These are phyloP conservation scores for Bacidia gigantensis DNA, from an alignment of 495 filamentous ascomycete genomes.

Conservation along the genomic window DNA sequence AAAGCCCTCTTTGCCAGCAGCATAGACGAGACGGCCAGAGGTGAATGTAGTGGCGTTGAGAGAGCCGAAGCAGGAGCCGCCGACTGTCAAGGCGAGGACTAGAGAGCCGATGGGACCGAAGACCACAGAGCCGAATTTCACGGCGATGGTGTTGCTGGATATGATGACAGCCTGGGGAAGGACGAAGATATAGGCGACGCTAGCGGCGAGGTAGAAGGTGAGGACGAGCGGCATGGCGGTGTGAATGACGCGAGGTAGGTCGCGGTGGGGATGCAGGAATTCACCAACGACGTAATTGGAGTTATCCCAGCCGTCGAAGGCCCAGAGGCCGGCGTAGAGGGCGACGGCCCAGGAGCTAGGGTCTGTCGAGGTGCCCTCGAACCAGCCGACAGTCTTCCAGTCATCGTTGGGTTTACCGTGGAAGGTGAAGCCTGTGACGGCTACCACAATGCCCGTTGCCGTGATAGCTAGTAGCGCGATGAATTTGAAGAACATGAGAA, in stretches of 20 bases:
- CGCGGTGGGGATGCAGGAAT: constrained; percentile 79
- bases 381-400: constrained; percentile 83
- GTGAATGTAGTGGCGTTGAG: constrained; percentile 95
- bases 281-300: constrained; percentile 96
- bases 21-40: constrained; percentile 80
- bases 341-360: constrained; percentile 79
- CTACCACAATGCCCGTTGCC: constrained; percentile 78
- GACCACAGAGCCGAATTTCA: constrained; percentile 81
- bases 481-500: constrained; percentile 96
- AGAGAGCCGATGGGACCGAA: constrained; percentile 75
- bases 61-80: constrained; percentile 77
- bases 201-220: constrained; percentile 75
- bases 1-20: constrained; percentile 89
- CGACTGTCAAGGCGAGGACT: constrained; percentile 77
- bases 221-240: constrained; percentile 96
- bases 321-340: constrained; percentile 91
- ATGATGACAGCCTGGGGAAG: constrained; percentile 71
- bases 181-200: constrained; percentile 87
- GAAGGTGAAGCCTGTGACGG: constrained; percentile 66
- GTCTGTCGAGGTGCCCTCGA: constrained; percentile 69
- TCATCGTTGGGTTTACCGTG: constrained; percentile 64
- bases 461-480: constrained; percentile 78
- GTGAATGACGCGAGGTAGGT: constrained; percentile 89
- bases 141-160: constrained; percentile 79
- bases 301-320: constrained; percentile 98